phyloP scores from a whole-genome alignment of 1,284 basidiomycete genomes.

The Cryptococcus maquisensis region DNA sequence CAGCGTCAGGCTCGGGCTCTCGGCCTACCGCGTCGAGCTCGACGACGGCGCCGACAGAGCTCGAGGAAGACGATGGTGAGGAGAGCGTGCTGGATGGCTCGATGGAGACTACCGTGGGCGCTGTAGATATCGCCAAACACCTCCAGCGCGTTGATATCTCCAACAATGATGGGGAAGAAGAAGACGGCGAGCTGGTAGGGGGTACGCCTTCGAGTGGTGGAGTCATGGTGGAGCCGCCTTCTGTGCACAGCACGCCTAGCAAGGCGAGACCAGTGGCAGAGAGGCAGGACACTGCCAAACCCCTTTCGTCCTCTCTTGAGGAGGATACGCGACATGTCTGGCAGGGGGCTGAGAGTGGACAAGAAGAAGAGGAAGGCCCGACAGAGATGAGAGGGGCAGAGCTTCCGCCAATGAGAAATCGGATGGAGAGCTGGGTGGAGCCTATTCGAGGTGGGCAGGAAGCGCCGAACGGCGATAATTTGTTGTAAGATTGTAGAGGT shows the following conservation, averaged over 20 bases:
- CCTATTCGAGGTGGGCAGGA: constrained; percentile 12
- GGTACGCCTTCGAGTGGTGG: constrained; percentile 15
- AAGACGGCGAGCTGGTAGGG: constrained; percentile 8
- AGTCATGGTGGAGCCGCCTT: neutral
- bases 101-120: constrained; percentile 10
- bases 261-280: no score
- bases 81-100: neutral
- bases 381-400: no score
- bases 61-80: constrained; percentile 2
- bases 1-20: neutral
- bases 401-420: neutral
- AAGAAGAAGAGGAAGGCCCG: no score
- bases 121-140: constrained; percentile 10
- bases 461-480: constrained; percentile 20
- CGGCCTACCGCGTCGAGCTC: neutral
- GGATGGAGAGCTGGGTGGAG: constrained; percentile 24
- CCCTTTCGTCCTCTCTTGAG: no score
- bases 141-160: neutral
- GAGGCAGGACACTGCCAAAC: no score
- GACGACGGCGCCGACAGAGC: neutral
- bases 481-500: constrained; percentile 5
- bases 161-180: neutral
- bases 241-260: neutral
- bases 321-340: no score
- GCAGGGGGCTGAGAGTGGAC: no score